Evolutionary conservation across 306 rosid species (phyloP).

Genomic region (Sicyos edulis): DNA sequence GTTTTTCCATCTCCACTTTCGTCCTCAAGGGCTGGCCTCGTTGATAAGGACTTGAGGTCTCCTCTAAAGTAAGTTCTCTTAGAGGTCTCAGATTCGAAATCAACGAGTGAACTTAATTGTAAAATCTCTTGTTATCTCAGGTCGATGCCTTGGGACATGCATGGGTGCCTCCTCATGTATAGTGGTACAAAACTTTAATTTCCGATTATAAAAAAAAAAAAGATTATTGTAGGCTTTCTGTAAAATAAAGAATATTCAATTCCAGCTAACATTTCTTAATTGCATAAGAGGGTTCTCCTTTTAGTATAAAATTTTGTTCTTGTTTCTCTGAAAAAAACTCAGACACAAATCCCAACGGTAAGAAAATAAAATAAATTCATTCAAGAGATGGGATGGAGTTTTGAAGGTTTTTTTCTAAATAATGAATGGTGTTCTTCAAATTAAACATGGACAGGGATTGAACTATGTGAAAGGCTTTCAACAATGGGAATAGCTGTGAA

Average conservation of each 20-base stretch:
- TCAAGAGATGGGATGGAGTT: conserved; percentile 5
- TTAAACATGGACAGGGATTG: conserved; percentile 46
- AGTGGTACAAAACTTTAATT: too few relatives aligned
- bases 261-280: background rate
- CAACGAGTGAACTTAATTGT: too few relatives aligned
- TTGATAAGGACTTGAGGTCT: too few relatives aligned
- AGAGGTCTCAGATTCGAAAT: too few relatives aligned
- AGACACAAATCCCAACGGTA: too few relatives aligned
- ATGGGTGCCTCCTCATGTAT: too few relatives aligned
- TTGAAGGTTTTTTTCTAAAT: background rate
- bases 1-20: background rate
- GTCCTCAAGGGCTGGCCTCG: too few relatives aligned
- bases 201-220: too few relatives aligned
- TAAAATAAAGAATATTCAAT: background rate
- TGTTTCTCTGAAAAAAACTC: background rate
- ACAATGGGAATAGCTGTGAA: conserved; percentile 92
- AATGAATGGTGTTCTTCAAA: background rate
- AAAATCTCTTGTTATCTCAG: too few relatives aligned
- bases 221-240: background rate
- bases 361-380: background rate
- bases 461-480: conserved; percentile 83
- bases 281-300: background rate
- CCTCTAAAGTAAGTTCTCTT: too few relatives aligned
- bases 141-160: too few relatives aligned
- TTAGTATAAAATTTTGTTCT: background rate